Percentiles rank a stretch among this genome's conserved stretches.
These are phyloP conservation scores for Podila clonocystis DNA, from an alignment of 192 early-diverging fungal genomes.

Conservation along the genomic window DNA sequence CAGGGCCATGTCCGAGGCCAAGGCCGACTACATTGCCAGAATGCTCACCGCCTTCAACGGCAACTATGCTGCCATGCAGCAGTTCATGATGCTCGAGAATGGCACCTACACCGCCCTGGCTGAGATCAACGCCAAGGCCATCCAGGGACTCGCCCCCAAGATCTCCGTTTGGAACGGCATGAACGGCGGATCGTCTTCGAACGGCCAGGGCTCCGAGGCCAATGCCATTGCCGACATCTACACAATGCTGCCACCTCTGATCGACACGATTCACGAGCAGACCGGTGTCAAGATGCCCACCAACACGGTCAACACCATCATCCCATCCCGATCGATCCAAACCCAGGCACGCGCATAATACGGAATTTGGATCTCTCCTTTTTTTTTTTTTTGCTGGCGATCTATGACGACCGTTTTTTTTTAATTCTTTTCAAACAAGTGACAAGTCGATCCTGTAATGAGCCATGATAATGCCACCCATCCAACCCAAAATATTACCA, in stretches of 20 bases:
- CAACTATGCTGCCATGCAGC: slow-evolving; percentile 44
- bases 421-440: too few species aligned
- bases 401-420: too few species aligned
- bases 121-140: slow-evolving; percentile 59
- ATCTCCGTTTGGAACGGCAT: slow-evolving; percentile 60
- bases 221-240: slow-evolving; percentile 56
- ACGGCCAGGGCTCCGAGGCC: slow-evolving; percentile 15
- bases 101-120: slow-evolving; percentile 59
- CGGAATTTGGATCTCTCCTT: too few species aligned
- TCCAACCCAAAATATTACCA: too few species aligned
- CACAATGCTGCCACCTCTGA: slow-evolving; percentile 52
- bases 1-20: slow-evolving; percentile 45
- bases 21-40: slow-evolving; percentile 54
- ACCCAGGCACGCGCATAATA: background rate
- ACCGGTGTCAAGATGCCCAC: slow-evolving; percentile 57
- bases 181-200: slow-evolving; percentile 38
- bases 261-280: slow-evolving; percentile 56
- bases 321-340: background rate
- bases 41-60: slow-evolving; percentile 40
- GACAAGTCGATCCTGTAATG: too few species aligned
- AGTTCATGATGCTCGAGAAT: slow-evolving; percentile 65
- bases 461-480: too few species aligned
- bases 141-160: slow-evolving; percentile 62
- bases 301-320: slow-evolving; percentile 1
- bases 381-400: too few species aligned